These are phyloP conservation scores for Penicillium sp. DNA, from an alignment of 2,329 filamentous ascomycete species.

Conservation along the genomic window DNA sequence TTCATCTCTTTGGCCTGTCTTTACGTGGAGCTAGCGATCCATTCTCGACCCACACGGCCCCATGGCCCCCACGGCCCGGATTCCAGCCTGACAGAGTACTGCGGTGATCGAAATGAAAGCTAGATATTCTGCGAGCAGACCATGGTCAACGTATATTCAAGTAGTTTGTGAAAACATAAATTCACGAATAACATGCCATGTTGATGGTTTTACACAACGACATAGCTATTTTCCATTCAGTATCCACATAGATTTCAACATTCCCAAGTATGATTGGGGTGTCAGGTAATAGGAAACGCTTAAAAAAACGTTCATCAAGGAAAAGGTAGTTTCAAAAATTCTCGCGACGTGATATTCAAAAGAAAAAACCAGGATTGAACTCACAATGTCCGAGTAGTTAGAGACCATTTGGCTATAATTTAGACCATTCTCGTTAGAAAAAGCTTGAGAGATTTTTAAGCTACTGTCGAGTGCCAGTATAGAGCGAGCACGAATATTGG, in stretches of 20 bases:
- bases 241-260: slow-evolving; percentile 10
- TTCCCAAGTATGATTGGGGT: slow-evolving; percentile 7
- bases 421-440: background rate
- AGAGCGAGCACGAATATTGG: background rate
- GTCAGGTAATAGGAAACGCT: slow-evolving; percentile 13
- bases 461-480: too few relatives aligned
- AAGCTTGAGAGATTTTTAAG: background rate
- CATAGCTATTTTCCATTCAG: slow-evolving; percentile 1
- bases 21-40: background rate
- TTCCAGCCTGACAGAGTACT: background rate
- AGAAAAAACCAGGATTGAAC: background rate
- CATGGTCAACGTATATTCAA: background rate
- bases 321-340: background rate
- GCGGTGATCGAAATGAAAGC: background rate
- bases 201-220: background rate
- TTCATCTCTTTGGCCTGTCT: background rate
- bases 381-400: background rate
- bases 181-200: background rate
- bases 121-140: background rate
- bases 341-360: background rate
- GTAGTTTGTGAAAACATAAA: background rate
- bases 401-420: background rate
- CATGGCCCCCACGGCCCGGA: background rate
- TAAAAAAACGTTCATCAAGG: slow-evolving; percentile 8
- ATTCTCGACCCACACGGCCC: background rate